Evolutionary conservation across 306 rosid genomes (phyloP).

Genomic region (Quercus berberidifolia): DNA sequence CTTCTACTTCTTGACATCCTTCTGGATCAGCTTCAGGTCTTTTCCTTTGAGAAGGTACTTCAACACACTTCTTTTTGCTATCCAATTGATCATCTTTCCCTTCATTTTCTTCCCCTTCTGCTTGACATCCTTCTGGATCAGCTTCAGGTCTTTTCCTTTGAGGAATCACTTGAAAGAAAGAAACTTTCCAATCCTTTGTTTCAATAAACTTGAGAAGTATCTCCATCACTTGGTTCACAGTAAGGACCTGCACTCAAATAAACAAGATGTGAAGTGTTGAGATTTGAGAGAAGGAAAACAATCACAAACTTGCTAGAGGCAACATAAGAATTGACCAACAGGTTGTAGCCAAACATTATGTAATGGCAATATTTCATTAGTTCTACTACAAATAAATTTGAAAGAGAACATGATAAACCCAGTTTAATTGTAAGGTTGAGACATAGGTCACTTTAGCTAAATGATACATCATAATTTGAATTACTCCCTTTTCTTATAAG

Average conservation of each 20-base stretch:
- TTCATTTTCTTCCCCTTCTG: conserved; percentile 34
- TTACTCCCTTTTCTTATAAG: too few species aligned
- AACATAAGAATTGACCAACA: background rate
- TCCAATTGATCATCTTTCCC: conserved; percentile 17
- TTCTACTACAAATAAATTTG: background rate
- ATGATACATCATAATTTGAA: background rate
- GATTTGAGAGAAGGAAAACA: background rate
- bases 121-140: conserved; percentile 37
- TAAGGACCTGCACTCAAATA: conserved; percentile 64
- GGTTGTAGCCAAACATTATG: background rate
- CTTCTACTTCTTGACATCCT: conserved; percentile 28
- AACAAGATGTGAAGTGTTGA: background rate
- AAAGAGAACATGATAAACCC: background rate
- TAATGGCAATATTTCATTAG: background rate
- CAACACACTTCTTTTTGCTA: conserved; percentile 27
- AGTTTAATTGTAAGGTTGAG: background rate
- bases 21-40: conserved; percentile 50
- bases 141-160: conserved; percentile 69
- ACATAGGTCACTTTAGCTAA: background rate
- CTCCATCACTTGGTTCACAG: conserved; percentile 86
- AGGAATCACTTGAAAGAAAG: conserved; percentile 84
- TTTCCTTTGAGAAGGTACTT: conserved; percentile 61
- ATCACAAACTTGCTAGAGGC: background rate
- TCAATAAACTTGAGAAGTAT: conserved; percentile 66
- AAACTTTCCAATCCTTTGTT: conserved; percentile 75